A percentile compares a stretch with the other conserved stretches of the same genome.
Conservation (phyloP, 1,284 basidiomycete species). For the Chondrostereum purpureum region DNA sequence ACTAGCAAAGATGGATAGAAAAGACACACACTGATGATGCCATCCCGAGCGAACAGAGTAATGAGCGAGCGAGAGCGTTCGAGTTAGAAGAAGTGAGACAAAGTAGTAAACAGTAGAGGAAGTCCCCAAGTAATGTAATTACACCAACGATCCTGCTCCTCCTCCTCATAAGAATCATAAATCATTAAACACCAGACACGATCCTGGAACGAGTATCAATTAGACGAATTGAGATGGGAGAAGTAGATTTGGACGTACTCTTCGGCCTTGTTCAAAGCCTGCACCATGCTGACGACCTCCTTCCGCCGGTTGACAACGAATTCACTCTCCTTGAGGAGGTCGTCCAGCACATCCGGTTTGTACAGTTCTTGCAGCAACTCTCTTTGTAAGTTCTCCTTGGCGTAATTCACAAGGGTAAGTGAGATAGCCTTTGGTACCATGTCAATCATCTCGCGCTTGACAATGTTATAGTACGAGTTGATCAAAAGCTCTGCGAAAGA, state of each 20-base stretch:
- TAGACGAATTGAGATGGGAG: not conserved
- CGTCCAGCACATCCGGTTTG: conserved; percentile 88
- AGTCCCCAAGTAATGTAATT: conserved; percentile 1
- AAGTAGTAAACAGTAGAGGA: not conserved
- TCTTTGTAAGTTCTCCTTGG: conserved; percentile 89
- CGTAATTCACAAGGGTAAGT: conserved; percentile 85
- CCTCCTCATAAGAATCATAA: not conserved
- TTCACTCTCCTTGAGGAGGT: conserved; percentile 89
- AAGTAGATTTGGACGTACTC: conserved; percentile 54
- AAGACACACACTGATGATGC: not conserved
- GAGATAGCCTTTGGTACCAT: conserved; percentile 99
- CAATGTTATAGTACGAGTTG: conserved; percentile 92
- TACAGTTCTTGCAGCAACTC: conserved; percentile 87
- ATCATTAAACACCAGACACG: conserved; percentile 22
- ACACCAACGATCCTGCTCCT: not conserved
- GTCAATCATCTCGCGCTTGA: conserved; percentile 99
- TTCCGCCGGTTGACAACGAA: conserved; percentile 79
- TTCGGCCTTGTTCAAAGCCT: conserved; percentile 87
- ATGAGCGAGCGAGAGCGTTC: not conserved
- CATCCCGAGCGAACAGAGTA: not conserved
- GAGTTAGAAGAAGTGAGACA: too few relatives aligned
- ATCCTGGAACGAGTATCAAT: conserved; percentile 17
- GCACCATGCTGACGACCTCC: conserved; percentile 85
- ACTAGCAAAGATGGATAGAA: not conserved
- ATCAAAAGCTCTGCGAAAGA: conserved; percentile 71